Percentiles rank a stretch among this genome's conserved stretches.
Conservation (phyloP, 2,329 filamentous ascomycete species). For the Corynespora cassiicola region DNA sequence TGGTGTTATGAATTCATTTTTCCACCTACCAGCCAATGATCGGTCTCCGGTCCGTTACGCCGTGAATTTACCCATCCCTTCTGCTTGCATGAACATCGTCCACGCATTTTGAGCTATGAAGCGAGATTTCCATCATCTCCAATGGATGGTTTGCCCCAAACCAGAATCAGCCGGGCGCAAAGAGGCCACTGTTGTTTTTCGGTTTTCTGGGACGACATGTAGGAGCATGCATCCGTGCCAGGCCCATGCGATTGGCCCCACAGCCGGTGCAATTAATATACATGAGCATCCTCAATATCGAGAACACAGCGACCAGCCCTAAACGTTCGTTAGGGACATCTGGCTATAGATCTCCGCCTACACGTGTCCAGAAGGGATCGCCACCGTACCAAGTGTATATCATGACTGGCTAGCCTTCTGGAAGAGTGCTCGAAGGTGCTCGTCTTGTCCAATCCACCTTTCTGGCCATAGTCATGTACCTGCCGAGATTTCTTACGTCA, state of each 20-base stretch:
- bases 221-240: too few relatives aligned
- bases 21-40: too few relatives aligned
- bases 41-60: too few relatives aligned
- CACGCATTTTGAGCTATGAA: too few relatives aligned
- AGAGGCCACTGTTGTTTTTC: too few relatives aligned
- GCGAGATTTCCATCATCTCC: too few relatives aligned
- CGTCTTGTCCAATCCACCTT: constrained; percentile 11
- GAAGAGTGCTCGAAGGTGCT: constrained; percentile 12
- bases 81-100: too few relatives aligned
- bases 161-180: too few relatives aligned
- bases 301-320: constrained; percentile 25
- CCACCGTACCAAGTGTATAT: constrained; percentile 31
- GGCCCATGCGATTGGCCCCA: constrained; percentile 38
- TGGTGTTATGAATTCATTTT: too few relatives aligned
- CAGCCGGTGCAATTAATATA: constrained; percentile 39
- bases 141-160: too few relatives aligned
- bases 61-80: too few relatives aligned
- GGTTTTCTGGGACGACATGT: too few relatives aligned
- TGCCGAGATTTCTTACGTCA: constrained; percentile 22
- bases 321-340: constrained; percentile 25
- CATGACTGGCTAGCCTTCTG: constrained; percentile 15
- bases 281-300: constrained; percentile 41
- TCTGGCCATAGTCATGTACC: constrained; percentile 29
- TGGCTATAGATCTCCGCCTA: constrained; percentile 32
- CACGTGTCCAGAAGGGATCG: constrained; percentile 39